Percentiles rank a stretch among this genome's conserved stretches.
phyloP scores from a whole-genome alignment of 805 yeast genomes.

The Millerozyma acaciae region DNA sequence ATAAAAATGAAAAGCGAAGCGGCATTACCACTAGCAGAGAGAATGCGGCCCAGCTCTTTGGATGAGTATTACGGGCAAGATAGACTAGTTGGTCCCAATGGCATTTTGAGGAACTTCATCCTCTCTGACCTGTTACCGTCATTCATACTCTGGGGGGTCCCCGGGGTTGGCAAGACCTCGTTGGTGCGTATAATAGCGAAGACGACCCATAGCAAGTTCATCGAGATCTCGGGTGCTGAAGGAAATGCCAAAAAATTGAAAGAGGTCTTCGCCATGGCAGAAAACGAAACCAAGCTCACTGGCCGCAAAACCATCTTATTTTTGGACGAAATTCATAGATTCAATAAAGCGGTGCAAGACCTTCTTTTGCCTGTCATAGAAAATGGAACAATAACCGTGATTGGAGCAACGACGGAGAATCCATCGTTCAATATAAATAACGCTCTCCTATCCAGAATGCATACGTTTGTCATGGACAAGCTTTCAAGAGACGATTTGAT shows the following conservation, averaged over 20 bases:
- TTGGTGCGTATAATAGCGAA: constrained; percentile 38
- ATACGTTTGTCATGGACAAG: constrained; percentile 42
- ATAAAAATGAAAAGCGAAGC: constrained; percentile 17
- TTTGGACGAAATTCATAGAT: constrained; percentile 43
- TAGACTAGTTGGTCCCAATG: constrained; percentile 34
- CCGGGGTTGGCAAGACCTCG: constrained; percentile 44
- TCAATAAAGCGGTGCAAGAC: constrained; percentile 42
- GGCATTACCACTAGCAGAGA: constrained; percentile 35
- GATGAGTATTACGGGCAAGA: constrained; percentile 42
- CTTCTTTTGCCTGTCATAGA: constrained; percentile 40
- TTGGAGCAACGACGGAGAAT: constrained; percentile 64
- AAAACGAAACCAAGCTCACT: constrained; percentile 30
- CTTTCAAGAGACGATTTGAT: constrained; percentile 28
- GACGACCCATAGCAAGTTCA: constrained; percentile 26
- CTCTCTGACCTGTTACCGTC: constrained; percentile 35
- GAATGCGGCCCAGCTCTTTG: constrained; percentile 35
- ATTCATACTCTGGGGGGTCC: constrained; percentile 41
- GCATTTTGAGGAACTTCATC: constrained; percentile 32
- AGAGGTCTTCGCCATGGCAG: constrained; percentile 35
- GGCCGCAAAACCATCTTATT: constrained; percentile 41
- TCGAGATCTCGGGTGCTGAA: constrained; percentile 40
- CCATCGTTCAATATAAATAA: constrained; percentile 42
- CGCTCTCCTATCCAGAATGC: constrained; percentile 42
- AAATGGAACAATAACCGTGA: constrained; percentile 34
- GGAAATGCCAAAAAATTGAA: constrained; percentile 32